A percentile compares a stretch with the other conserved stretches of the same genome.
These are phyloP conservation scores for Salix viminalis DNA, from an alignment of 345 rosid species.

Conservation along the genomic window DNA sequence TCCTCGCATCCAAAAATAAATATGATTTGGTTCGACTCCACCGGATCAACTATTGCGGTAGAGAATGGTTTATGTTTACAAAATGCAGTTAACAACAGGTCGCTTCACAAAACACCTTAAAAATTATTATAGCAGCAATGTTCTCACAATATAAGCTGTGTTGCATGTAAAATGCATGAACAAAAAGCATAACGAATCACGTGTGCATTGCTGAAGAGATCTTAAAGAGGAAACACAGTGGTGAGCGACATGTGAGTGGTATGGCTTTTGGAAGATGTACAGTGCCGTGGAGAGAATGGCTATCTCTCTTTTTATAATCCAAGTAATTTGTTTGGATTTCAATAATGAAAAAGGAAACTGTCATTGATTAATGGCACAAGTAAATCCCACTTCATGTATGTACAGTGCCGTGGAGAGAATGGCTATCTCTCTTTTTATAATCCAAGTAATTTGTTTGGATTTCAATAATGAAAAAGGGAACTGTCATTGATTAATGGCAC, in stretches of 20 bases:
- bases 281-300: constrained; percentile 15
- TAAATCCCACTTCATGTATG: not conserved
- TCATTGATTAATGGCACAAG: not conserved
- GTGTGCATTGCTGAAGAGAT: not conserved
- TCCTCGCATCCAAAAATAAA: too few relatives aligned
- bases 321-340: not conserved
- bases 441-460: not conserved
- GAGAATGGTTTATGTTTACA: too few relatives aligned
- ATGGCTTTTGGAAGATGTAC: not conserved
- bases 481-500: not conserved
- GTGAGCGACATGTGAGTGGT: constrained; percentile 9
- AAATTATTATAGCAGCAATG: not conserved
- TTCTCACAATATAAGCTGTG: not conserved
- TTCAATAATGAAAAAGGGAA: not conserved
- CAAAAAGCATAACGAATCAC: not conserved
- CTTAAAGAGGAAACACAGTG: not conserved
- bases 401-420: constrained; percentile 1
- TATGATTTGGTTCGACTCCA: too few relatives aligned
- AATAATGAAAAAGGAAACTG: not conserved
- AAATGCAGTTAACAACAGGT: not conserved
- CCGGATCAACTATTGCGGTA: too few relatives aligned
- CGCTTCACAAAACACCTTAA: not conserved
- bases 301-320: constrained; percentile 23
- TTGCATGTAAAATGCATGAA: constrained; percentile 7
- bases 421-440: constrained; percentile 29